A percentile compares a stretch with the other conserved stretches of the same genome.
phyloP scores from a whole-genome alignment of 208 protist species.

The Jaenimonas drosophilae region DNA sequence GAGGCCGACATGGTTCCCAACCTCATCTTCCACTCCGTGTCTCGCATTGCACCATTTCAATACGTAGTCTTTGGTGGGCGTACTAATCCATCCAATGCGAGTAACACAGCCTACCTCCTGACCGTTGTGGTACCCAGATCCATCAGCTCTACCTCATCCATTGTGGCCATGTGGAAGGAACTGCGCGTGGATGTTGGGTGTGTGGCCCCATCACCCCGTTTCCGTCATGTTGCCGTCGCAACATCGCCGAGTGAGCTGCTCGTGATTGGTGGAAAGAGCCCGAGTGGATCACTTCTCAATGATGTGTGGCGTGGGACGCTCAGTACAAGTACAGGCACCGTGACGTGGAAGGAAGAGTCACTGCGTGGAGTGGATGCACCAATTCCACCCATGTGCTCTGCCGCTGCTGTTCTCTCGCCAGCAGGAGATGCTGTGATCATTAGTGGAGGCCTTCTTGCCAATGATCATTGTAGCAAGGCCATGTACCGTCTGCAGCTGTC shows the following conservation, averaged over 20 bases:
- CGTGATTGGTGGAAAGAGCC: slow-evolving; percentile 44
- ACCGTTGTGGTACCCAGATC: slow-evolving; percentile 13
- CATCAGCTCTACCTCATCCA: background rate
- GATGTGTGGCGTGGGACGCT: slow-evolving; percentile 32
- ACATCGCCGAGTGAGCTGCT: slow-evolving; percentile 13
- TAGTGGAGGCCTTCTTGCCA: background rate
- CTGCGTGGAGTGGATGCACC: slow-evolving; percentile 9
- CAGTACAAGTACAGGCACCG: background rate
- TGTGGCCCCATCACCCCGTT: slow-evolving; percentile 13
- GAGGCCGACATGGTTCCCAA: slow-evolving; percentile 11
- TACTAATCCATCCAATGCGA: slow-evolving; percentile 48
- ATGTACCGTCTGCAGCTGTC: background rate
- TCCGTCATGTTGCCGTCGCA: slow-evolving; percentile 28
- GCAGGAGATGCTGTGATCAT: background rate
- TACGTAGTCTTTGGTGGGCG: slow-evolving; percentile 81
- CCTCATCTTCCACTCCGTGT: slow-evolving; percentile 69
- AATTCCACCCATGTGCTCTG: slow-evolving; percentile 37
- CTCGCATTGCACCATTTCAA: slow-evolving; percentile 18
- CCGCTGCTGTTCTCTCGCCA: slow-evolving; percentile 12
- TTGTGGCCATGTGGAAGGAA: background rate
- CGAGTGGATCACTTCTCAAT: slow-evolving; percentile 6
- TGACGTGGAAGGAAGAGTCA: slow-evolving; percentile 16
- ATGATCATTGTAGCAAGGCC: background rate
- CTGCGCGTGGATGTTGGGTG: slow-evolving; percentile 5
- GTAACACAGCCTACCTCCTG: slow-evolving; percentile 35